These are phyloP conservation scores for Alternaria rosae DNA, from an alignment of 2,329 filamentous ascomycete species.

Conservation along the genomic window DNA sequence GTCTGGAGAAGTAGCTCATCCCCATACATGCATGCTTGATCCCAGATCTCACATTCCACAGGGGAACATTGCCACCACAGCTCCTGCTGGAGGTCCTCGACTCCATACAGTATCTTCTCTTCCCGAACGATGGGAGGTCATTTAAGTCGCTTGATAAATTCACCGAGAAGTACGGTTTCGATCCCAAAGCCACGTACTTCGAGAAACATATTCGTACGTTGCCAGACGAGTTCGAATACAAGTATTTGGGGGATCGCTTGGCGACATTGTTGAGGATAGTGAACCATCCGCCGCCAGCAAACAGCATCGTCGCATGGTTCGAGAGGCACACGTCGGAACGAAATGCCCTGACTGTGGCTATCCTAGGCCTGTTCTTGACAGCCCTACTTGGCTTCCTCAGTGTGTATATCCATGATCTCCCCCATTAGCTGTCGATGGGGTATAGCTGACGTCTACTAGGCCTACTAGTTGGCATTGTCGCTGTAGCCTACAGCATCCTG, in stretches of 20 bases:
- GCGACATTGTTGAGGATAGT: not conserved
- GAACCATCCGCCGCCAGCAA: not conserved
- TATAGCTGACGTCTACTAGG: not conserved
- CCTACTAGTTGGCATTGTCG: not conserved
- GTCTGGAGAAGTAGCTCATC: not conserved
- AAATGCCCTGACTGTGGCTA: not conserved
- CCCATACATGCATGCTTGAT: not conserved
- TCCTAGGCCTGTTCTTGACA: not conserved
- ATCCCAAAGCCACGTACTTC: not conserved
- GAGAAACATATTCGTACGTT: not conserved
- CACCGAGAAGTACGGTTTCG: not conserved
- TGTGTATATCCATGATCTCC: not conserved
- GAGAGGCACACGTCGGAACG: not conserved
- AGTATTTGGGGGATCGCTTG: not conserved
- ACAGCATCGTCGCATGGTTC: not conserved
- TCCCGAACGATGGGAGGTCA: not conserved
- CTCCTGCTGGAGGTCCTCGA: not conserved
- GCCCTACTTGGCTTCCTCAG: not conserved
- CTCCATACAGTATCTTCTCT: not conserved
- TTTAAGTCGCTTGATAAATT: not conserved
- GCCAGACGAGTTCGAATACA: not conserved
- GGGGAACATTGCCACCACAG: not conserved
- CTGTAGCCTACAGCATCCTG: not conserved
- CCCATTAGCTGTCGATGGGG: too few species aligned
- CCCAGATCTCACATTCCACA: not conserved